Conservation (phyloP, 1,139 yeast genomes). For the Saccharomyces hybrid region DNA sequence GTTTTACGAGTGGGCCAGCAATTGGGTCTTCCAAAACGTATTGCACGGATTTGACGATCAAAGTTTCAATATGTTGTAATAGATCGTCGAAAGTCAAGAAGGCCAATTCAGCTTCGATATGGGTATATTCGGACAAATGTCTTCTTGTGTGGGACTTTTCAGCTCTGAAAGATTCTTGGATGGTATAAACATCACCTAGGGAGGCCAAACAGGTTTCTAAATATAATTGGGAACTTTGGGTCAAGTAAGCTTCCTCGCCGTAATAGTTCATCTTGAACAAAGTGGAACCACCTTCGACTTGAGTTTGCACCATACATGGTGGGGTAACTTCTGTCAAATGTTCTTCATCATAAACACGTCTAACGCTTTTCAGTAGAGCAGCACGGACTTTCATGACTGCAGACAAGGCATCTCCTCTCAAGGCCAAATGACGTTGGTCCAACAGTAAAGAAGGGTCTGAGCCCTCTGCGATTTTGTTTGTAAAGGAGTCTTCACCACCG, state of each 20-base stretch:
- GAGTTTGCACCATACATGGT: constrained; percentile 99
- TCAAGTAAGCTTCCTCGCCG: constrained; percentile 93
- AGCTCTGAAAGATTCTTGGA: constrained; percentile 98
- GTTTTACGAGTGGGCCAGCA: constrained; percentile 82
- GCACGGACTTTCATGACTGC: constrained; percentile 97
- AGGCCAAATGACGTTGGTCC: constrained; percentile 90
- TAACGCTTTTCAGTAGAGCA: constrained; percentile 58
- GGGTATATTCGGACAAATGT: constrained; percentile 95
- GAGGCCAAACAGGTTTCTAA: constrained; percentile 95
- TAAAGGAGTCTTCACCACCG: constrained; percentile 88
- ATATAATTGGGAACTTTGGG: constrained; percentile 96
- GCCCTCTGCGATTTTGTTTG: constrained; percentile 87
- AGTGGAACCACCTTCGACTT: constrained; percentile 98
- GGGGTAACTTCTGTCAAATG: constrained; percentile 88
- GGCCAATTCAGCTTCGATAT: constrained; percentile 88
- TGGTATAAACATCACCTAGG: constrained; percentile 92
- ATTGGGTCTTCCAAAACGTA: constrained; percentile 82
- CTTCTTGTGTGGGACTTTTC: constrained; percentile 98
- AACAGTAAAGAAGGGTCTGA: constrained; percentile 89
- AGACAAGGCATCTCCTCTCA: constrained; percentile 91
- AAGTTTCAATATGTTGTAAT: constrained; percentile 73
- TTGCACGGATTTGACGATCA: constrained; percentile 62
- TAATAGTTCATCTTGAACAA: constrained; percentile 89
- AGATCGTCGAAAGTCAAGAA: constrained; percentile 83
- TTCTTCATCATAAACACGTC: constrained; percentile 73